Evolutionary conservation across 179 eudicot genomes (phyloP).

Genomic region (Nepenthes alata): DNA sequence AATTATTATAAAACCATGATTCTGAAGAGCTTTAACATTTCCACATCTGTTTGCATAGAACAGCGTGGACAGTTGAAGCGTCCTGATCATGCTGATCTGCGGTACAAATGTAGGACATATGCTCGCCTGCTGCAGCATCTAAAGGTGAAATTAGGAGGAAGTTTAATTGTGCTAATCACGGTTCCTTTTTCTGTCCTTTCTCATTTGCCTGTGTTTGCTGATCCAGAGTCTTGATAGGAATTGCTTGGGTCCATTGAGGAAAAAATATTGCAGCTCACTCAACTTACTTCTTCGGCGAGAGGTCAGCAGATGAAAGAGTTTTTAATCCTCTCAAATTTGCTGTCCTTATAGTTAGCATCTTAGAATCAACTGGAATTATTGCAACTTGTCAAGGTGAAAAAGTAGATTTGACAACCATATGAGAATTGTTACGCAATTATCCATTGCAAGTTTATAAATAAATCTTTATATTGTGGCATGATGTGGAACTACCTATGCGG

Average conservation of each 20-base stretch:
- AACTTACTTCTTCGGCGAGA: conserved; percentile 87
- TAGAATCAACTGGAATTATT: neutral
- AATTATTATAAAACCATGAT: neutral
- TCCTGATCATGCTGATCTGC: conserved; percentile 96
- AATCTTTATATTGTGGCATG: no score
- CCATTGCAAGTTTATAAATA: no score
- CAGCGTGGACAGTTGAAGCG: conserved; percentile 95
- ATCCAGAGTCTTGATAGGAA: conserved; percentile 74
- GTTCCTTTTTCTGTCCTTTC: conserved; percentile 9
- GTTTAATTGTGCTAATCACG: neutral
- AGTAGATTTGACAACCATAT: no score
- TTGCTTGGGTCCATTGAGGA: conserved; percentile 74
- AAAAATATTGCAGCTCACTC: conserved; percentile 88
- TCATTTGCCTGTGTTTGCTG: conserved; percentile 6
- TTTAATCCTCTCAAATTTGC: conserved; percentile 1
- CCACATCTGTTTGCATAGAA: conserved; percentile 15
- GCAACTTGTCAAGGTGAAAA: no score
- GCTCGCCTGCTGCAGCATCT: conserved; percentile 94
- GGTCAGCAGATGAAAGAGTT: conserved; percentile 32
- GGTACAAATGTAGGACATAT: conserved; percentile 91
- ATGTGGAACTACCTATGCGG: no score
- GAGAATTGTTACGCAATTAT: no score
- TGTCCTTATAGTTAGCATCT: neutral
- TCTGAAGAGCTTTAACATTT: conserved; percentile 4
- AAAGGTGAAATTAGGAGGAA: conserved; percentile 37